A percentile compares a stretch with the other conserved stretches of the same genome.
phyloP scores from a whole-genome alignment of 768 basidiomycete genomes.

The Xerocomellus dryophilus region DNA sequence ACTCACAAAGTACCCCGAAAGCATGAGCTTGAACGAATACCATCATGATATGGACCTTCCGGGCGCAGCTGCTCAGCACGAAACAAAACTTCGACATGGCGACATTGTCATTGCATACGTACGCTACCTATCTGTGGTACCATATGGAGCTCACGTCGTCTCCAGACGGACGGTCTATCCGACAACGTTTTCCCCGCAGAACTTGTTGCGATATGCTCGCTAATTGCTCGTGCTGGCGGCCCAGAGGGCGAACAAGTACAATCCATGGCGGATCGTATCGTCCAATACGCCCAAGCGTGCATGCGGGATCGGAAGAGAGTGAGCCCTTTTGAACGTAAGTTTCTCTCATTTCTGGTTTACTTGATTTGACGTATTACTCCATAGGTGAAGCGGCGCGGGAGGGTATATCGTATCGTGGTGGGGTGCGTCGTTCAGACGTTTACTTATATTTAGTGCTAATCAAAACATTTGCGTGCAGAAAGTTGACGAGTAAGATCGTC shows the following conservation, averaged over 20 bases:
- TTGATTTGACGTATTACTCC: constrained; percentile 4
- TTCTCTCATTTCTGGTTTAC: background rate
- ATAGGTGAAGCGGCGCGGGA: constrained; percentile 63
- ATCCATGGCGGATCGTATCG: constrained; percentile 66
- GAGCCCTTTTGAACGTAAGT: constrained; percentile 74
- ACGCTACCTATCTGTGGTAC: constrained; percentile 11
- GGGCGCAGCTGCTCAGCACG: constrained; percentile 42
- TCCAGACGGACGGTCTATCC: constrained; percentile 53
- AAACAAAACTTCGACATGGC: constrained; percentile 49
- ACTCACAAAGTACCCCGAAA: constrained; percentile 35
- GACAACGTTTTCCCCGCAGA: constrained; percentile 67
- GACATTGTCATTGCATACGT: constrained; percentile 53
- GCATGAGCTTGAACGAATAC: constrained; percentile 3
- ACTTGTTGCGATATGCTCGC: constrained; percentile 64
- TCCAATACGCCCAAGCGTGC: constrained; percentile 64
- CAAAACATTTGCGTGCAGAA: constrained; percentile 45
- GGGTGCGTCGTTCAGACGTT: constrained; percentile 49
- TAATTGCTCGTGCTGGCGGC: constrained; percentile 54
- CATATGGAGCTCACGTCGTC: constrained; percentile 2
- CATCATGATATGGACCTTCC: constrained; percentile 35
- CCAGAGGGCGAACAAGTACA: constrained; percentile 64
- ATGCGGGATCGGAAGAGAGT: constrained; percentile 64
- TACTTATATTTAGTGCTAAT: constrained; percentile 8
- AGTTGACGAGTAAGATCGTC: constrained; percentile 66
- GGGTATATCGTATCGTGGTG: constrained; percentile 65